phyloP scores from a whole-genome alignment of 2,329 filamentous ascomycete genomes.

The Lanzia echinophila region DNA sequence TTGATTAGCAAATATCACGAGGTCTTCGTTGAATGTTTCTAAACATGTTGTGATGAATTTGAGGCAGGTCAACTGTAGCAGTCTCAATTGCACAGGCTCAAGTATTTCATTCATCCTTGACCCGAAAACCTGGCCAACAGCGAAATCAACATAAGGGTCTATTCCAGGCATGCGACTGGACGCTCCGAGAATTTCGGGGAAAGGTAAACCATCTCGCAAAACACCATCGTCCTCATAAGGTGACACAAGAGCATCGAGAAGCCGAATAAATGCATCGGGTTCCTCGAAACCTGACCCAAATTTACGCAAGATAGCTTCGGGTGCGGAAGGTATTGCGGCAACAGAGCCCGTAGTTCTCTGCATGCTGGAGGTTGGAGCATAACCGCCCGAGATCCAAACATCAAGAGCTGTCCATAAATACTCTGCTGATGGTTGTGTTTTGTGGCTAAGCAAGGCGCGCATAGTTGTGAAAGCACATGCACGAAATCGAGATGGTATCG shows the following conservation, averaged over 20 bases:
- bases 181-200: conserved; percentile 77
- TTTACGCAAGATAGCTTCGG: conserved; percentile 64
- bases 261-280: conserved; percentile 72
- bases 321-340: conserved; percentile 31
- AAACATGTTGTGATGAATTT: conserved; percentile 77
- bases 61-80: conserved; percentile 74
- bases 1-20: conserved; percentile 77
- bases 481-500: conserved; percentile 68
- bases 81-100: conserved; percentile 61
- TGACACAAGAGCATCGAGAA: conserved; percentile 65
- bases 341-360: conserved; percentile 28
- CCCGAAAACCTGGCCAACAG: conserved; percentile 71
- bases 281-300: conserved; percentile 78
- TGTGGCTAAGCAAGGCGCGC: conserved; percentile 67
- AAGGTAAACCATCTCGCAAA: conserved; percentile 71
- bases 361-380: conserved; percentile 37
- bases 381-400: conserved; percentile 65
- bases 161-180: conserved; percentile 77
- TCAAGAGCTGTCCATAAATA: conserved; percentile 78
- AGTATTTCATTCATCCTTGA: conserved; percentile 49
- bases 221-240: conserved; percentile 55
- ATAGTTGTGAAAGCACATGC: conserved; percentile 80
- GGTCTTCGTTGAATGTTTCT: conserved; percentile 85
- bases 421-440: conserved; percentile 59
- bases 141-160: conserved; percentile 88